These are phyloP conservation scores for Pachysandra terminalis DNA, from an alignment of 164 flowering plant genomes.

Conservation along the genomic window DNA sequence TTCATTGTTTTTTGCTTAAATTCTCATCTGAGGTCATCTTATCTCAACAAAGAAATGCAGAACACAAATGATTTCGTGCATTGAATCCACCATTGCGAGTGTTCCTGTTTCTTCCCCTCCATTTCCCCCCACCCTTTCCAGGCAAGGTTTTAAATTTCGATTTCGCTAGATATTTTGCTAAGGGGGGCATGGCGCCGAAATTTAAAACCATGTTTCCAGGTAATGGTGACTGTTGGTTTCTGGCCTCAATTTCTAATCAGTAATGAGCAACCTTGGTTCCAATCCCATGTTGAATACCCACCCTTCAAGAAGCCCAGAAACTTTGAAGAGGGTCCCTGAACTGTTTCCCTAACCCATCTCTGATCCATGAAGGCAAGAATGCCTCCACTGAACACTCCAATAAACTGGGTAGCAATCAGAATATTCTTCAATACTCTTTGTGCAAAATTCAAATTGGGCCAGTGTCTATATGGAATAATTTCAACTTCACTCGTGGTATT, in stretches of 20 bases:
- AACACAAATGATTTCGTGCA: neutral
- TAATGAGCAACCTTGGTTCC: conserved; percentile 19
- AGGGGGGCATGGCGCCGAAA: too few species aligned
- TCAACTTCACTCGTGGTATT: conserved; percentile 83
- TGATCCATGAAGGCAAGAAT: conserved; percentile 25
- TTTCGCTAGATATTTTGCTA: too few species aligned
- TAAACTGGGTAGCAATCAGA: conserved; percentile 40
- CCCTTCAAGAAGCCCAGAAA: conserved; percentile 50
- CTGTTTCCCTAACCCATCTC: conserved; percentile 14
- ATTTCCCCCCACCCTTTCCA: conserved; percentile 14
- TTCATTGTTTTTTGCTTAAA: neutral
- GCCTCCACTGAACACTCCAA: conserved; percentile 29
- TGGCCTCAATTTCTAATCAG: conserved; percentile 35
- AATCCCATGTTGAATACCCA: conserved; percentile 25
- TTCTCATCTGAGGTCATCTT: neutral
- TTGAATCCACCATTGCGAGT: conserved; percentile 29
- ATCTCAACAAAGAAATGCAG: neutral
- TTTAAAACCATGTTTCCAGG: too few species aligned
- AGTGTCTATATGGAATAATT: conserved; percentile 56
- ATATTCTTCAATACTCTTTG: conserved; percentile 87
- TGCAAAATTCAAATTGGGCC: conserved; percentile 48
- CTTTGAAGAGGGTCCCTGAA: conserved; percentile 34
- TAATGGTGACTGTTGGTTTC: conserved; percentile 22
- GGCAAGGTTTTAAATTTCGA: too few species aligned
- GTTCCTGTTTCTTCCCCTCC: conserved; percentile 27